Conservation (phyloP, 805 yeast species). For the Tetrapisispora phaffii region DNA sequence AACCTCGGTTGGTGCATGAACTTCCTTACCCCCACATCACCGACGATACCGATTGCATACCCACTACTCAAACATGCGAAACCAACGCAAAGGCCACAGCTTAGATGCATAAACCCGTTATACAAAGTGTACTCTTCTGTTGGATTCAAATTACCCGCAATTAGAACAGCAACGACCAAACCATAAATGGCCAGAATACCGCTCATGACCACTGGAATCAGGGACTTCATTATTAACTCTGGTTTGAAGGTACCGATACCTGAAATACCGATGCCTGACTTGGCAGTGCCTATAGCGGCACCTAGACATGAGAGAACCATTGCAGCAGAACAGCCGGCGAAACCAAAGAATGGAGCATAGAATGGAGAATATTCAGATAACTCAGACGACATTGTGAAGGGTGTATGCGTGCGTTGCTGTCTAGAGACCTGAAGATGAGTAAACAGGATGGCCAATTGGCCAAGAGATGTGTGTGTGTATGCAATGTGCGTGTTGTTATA, state of each 20-base stretch:
- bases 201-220: constrained; percentile 95
- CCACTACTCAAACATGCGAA: constrained; percentile 95
- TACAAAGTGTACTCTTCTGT: constrained; percentile 70
- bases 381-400: constrained; percentile 14
- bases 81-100: constrained; percentile 93
- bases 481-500: too few species aligned
- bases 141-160: constrained; percentile 85
- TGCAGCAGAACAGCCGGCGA: constrained; percentile 93
- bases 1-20: constrained; percentile 80
- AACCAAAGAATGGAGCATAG: constrained; percentile 95
- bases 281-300: constrained; percentile 97
- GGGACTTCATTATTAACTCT: constrained; percentile 87
- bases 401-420: constrained; percentile 4
- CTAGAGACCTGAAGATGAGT: too few species aligned
- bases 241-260: constrained; percentile 98
- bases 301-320: constrained; percentile 91
- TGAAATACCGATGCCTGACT: constrained; percentile 94
- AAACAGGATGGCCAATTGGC: too few species aligned
- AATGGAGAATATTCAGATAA: constrained; percentile 65
- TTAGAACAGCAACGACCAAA: constrained; percentile 87
- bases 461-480: too few species aligned
- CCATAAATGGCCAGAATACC: constrained; percentile 98
- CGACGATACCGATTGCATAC: constrained; percentile 89
- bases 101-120: constrained; percentile 96
- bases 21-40: constrained; percentile 86